phyloP scores from a whole-genome alignment of 805 yeast species.

The Barnettozyma pratensis region DNA sequence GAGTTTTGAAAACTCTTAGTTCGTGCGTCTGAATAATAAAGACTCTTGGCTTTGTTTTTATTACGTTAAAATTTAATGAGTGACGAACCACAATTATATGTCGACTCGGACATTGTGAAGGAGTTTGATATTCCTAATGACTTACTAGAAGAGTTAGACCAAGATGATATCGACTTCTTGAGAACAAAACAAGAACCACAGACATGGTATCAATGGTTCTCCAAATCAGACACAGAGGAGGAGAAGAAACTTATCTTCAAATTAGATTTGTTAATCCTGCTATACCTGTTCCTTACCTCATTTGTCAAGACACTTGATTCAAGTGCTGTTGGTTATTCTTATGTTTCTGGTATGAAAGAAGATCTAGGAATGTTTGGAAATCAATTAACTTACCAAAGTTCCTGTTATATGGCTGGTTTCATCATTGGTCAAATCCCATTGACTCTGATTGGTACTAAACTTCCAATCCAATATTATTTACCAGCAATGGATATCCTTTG shows the following conservation, averaged over 20 bases:
- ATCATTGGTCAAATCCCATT: conserved; percentile 24
- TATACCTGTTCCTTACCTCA: conserved; percentile 52
- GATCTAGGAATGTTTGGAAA: conserved; percentile 52
- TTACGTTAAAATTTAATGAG: too few relatives aligned
- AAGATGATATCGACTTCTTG: conserved; percentile 5
- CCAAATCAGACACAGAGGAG: conserved; percentile 40
- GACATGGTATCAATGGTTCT: conserved; percentile 54
- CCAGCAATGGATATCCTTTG: conserved; percentile 19
- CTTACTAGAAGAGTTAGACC: background rate
- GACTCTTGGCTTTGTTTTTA: too few relatives aligned
- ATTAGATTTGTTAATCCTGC: conserved; percentile 45
- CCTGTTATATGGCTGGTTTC: conserved; percentile 18
- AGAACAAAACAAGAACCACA: conserved; percentile 13
- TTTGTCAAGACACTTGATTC: conserved; percentile 64
- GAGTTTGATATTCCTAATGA: conserved; percentile 6
- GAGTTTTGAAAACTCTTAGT: too few relatives aligned
- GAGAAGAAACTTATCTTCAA: conserved; percentile 40
- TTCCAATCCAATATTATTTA: conserved; percentile 16
- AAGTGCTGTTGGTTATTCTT: conserved; percentile 57
- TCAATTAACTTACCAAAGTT: conserved; percentile 27
- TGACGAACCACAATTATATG: background rate
- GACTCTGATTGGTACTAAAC: conserved; percentile 18
- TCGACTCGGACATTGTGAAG: background rate
- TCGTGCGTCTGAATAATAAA: too few relatives aligned
- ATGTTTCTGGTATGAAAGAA: conserved; percentile 55